Evolutionary conservation across 2,329 filamentous ascomycete genomes (phyloP).

Genomic region (Immersiporthe knoxdaviesiana): DNA sequence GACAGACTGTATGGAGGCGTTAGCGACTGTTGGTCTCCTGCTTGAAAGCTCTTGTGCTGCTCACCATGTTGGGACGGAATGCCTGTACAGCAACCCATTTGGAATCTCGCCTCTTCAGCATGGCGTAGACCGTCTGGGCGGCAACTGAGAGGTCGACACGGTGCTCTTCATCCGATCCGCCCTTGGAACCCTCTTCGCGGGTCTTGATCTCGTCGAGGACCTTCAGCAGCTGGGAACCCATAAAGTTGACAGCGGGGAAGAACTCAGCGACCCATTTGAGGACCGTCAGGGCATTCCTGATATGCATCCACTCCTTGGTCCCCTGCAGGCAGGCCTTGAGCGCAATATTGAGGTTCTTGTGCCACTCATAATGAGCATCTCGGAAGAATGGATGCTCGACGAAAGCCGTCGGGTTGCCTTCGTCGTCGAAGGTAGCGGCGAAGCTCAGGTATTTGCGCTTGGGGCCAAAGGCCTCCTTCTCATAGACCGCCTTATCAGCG

Average conservation of each 20-base stretch:
- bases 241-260: slow-evolving; percentile 90
- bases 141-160: slow-evolving; percentile 77
- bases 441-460: slow-evolving; percentile 71
- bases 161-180: slow-evolving; percentile 51
- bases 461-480: slow-evolving; percentile 75
- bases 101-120: slow-evolving; percentile 67
- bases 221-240: slow-evolving; percentile 69
- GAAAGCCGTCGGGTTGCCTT: slow-evolving; percentile 71
- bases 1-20: slow-evolving; percentile 45
- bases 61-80: slow-evolving; percentile 68
- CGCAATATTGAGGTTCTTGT: slow-evolving; percentile 77
- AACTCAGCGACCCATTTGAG: slow-evolving; percentile 78
- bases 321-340: slow-evolving; percentile 81
- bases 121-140: slow-evolving; percentile 71
- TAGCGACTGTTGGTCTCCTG: slow-evolving; percentile 35
- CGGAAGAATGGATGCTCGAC: slow-evolving; percentile 87
- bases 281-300: slow-evolving; percentile 90
- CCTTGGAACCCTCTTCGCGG: slow-evolving; percentile 59
- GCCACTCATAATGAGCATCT: slow-evolving; percentile 86
- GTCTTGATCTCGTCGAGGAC: slow-evolving; percentile 69
- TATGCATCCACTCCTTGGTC: slow-evolving; percentile 89
- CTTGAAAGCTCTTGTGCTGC: slow-evolving; percentile 33
- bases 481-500: slow-evolving; percentile 72
- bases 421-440: slow-evolving; percentile 70
- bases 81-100: slow-evolving; percentile 76